phyloP scores from a whole-genome alignment of 2,329 filamentous ascomycete species.

The Fusarium virguliforme region DNA sequence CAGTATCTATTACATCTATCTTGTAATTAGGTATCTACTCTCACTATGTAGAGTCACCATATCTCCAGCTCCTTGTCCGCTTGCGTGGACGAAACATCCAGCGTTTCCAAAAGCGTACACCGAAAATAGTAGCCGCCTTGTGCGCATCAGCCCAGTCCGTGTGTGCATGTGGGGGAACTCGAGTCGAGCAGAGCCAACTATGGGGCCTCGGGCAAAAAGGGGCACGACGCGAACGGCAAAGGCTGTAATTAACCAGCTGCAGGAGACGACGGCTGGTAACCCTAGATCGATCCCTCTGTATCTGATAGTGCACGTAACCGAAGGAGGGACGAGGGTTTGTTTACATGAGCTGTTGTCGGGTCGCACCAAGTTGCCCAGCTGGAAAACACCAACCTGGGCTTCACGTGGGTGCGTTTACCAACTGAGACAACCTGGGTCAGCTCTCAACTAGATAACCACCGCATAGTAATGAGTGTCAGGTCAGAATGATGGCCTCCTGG shows the following conservation, averaged over 20 bases:
- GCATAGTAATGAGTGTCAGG: not conserved
- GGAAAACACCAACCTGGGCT: not conserved
- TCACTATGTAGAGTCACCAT: too few relatives aligned
- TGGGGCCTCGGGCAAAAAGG: conserved; percentile 27
- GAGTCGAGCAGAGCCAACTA: not conserved
- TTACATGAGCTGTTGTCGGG: not conserved
- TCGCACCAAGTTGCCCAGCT: not conserved
- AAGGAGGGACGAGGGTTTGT: not conserved
- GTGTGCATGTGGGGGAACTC: conserved; percentile 30
- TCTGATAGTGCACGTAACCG: not conserved
- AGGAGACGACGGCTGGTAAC: conserved; percentile 9
- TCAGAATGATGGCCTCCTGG: not conserved
- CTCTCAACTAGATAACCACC: not conserved
- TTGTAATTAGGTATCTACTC: too few relatives aligned
- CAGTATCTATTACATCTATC: too few relatives aligned
- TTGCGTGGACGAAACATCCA: conserved; percentile 10
- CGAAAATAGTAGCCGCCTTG: conserved; percentile 14
- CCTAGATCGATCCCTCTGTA: not conserved
- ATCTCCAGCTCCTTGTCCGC: not conserved
- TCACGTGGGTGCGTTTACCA: conserved; percentile 8
- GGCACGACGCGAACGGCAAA: conserved; percentile 21
- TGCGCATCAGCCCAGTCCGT: conserved; percentile 14
- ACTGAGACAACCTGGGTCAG: conserved; percentile 5
- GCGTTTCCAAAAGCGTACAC: conserved; percentile 7
- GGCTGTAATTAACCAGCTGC: conserved; percentile 24